Base-by-base conservation (phyloP, 2,329 filamentous ascomycete species). In the Leptographium flavum region DNA sequence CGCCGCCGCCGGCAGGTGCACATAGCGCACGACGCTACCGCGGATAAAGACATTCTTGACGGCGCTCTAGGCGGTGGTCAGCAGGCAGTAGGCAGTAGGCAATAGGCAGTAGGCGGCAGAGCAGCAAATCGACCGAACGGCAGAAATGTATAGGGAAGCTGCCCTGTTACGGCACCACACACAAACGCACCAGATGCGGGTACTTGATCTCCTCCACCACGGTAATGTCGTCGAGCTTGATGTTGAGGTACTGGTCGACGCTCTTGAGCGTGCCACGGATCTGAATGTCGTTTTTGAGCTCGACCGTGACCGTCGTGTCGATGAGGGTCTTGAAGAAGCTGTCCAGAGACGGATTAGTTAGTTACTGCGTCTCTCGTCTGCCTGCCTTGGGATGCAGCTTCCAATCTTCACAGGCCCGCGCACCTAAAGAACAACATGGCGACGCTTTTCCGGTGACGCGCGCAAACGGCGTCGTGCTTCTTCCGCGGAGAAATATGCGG, bases 301-400 rank as follows among this genome's bases (percentile, higher is more conserved):
- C 92, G 61, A 98, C 87, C 39, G 88, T 96, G 59, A 98, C 88
- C 70, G 93, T 81, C 55, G 92, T 83, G 70, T 95, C 92, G 62
- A 95, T 93, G 58, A 96, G 83, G 45, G 90, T 96, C 66, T 96
- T 96, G 79, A 96, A 96, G 71, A 95, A 96, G 69, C 85, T 92
- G 39, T 15, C 4, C 5, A 11, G 21, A 28, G 35, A 23, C 33
- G 10, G 27, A 28, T 11, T 9, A 11, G 27, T 11, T 28, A 8
- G 8, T 28, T 28, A 8, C 8, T 11, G 27, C 27, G 13, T 8
- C 27, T 28, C 31, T 14, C 14, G 31, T 3, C 9, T 33, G 11
- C 31, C 13, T 13, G 13, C 31, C 5, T 7, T 13, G 25, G 25
- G 25, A 32, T 5, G 5, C 11, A 32, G 11, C 11, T 4, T 32